Evolutionary conservation across 257 asterid species (phyloP).

Genomic region (Rhazya stricta): DNA sequence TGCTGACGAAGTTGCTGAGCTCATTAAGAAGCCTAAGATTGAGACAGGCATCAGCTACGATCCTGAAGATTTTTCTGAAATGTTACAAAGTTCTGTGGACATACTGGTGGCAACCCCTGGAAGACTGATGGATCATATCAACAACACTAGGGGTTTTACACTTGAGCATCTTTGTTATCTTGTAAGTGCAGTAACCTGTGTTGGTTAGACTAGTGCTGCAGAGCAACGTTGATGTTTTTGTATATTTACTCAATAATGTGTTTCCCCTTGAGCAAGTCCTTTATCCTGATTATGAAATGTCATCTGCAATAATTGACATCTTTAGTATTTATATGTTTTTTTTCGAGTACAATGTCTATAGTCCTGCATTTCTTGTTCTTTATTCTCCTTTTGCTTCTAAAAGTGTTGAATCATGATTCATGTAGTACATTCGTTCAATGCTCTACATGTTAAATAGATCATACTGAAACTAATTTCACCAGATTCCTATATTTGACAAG

Average conservation of each 20-base stretch:
- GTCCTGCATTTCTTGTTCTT: not conserved
- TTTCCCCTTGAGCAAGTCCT: not conserved
- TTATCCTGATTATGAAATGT: not conserved
- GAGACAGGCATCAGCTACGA: slow-evolving; percentile 44
- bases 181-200: slow-evolving; percentile 40
- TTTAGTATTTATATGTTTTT: not conserved
- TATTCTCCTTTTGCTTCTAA: not conserved
- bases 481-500: not conserved
- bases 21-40: slow-evolving; percentile 56
- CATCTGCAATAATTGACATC: not conserved
- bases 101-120: slow-evolving; percentile 96
- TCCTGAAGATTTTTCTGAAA: slow-evolving; percentile 40
- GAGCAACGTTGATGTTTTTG: not conserved
- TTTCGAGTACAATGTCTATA: not conserved
- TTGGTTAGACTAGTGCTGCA: not conserved
- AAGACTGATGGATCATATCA: slow-evolving; percentile 87
- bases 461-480: not conserved
- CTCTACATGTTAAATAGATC: not conserved
- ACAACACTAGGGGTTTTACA: slow-evolving; percentile 84
- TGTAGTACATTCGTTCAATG: not conserved
- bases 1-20: slow-evolving; percentile 77
- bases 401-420: not conserved
- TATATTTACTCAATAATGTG: not conserved
- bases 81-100: slow-evolving; percentile 69
- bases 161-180: slow-evolving; percentile 85